phyloP scores from a whole-genome alignment of 345 rosid species.

The Raphanus raphanistrum region DNA sequence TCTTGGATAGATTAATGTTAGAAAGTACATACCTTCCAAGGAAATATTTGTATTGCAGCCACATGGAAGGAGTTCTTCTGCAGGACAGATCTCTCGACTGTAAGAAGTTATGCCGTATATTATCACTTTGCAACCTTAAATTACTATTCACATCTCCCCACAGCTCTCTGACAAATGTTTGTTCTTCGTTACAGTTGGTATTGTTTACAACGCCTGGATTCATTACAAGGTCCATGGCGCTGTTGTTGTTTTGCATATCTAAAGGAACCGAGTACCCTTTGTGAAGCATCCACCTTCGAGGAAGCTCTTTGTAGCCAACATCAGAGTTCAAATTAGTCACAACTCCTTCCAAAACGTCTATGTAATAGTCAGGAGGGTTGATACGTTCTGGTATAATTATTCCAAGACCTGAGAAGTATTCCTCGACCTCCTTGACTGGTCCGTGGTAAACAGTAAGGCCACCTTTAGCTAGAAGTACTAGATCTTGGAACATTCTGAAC shows the following conservation, averaged over 20 bases:
- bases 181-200: conserved; percentile 41
- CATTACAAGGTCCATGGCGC: conserved; percentile 36
- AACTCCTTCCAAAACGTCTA: conserved; percentile 86
- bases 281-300: conserved; percentile 88
- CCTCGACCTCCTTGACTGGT: conserved; percentile 72
- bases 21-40: conserved; percentile 66
- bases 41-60: conserved; percentile 70
- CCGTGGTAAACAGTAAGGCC: conserved; percentile 88
- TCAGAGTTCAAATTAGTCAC: conserved; percentile 47
- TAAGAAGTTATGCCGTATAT: conserved; percentile 62
- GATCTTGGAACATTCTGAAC: conserved; percentile 84
- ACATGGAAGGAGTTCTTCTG: conserved; percentile 64
- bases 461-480: conserved; percentile 85
- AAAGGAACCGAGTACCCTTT: conserved; percentile 71
- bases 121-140: conserved; percentile 62
- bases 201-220: conserved; percentile 37
- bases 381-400: conserved; percentile 78
- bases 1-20: background rate
- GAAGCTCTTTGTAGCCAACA: conserved; percentile 66
- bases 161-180: conserved; percentile 77
- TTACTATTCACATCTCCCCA: conserved; percentile 80
- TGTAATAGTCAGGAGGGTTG: conserved; percentile 89
- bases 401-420: conserved; percentile 78
- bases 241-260: conserved; percentile 56
- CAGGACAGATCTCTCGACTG: conserved; percentile 63